Base-by-base conservation (phyloP, 164 flowering plant genomes). In the Litsea cubeba region DNA sequence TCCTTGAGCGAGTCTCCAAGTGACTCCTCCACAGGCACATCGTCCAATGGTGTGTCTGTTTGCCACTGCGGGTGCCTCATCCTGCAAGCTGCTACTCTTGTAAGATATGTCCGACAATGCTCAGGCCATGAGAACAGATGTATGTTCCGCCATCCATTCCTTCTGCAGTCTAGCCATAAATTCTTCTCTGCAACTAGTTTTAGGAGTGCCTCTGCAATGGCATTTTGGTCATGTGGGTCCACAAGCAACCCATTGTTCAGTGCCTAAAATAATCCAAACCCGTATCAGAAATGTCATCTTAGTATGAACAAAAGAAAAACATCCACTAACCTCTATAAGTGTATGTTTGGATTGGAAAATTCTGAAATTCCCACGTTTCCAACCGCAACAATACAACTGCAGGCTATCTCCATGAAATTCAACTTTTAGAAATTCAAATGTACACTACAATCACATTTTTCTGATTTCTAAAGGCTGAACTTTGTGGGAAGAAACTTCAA, bases 71-170 rank as follows among this genome's bases (percentile, higher is more conserved):
- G 98, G 74, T 93, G 90, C 81, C 99, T 88, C 94, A 90, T 90
- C 65, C 98, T 84, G 76, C 98, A 93, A 12, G 92, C 87, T 17
- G 97, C 99, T 8, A 95, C 93, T 71, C 97, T 84, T n/a, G 98
- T 89, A 77, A 95, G 81, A 85, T 95, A 95, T 25, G 93, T 90
- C 22, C 94, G 91, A 79, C 99, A 95, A 62, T 95, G 99, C 78
- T 93, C 99, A 5, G 99, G 99, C 99, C 99, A 95, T 50, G 99
- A 95, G 77, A 83, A 95, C 17, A 92, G 90, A 80, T 95, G 99
- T 68, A 95, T 93, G 80, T 95, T 93, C 76, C 83, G 89, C 95
- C 91, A 89, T 46, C 98, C 98, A 73, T 92, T 95, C 75, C 80
- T 88, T 73, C 88, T 76, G 79, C 98, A 95, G 0, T 95, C 97